Evolutionary conservation across 208 protist genomes (phyloP).

Genomic region (Leishmania gerbilli): DNA sequence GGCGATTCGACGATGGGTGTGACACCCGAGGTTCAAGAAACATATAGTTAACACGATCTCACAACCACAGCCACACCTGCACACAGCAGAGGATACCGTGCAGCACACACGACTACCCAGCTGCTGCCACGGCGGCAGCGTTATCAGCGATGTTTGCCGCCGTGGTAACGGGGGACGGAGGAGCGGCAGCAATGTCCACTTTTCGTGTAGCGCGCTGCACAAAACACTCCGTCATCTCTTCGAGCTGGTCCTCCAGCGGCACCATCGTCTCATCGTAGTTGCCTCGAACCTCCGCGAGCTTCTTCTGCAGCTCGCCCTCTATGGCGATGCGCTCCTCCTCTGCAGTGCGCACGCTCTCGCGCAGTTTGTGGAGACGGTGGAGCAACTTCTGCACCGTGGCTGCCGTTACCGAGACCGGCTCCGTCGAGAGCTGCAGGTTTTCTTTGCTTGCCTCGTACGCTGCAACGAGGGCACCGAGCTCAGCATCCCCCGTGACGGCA

Average conservation of each 20-base stretch:
- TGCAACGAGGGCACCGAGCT: not conserved
- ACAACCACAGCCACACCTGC: not conserved
- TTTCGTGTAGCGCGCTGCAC: conserved; percentile 29
- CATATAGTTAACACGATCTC: not conserved
- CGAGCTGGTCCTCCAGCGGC: conserved; percentile 67
- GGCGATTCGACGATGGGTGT: not conserved
- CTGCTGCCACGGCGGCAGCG: not conserved
- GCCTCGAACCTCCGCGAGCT: conserved; percentile 49
- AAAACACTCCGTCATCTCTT: conserved; percentile 62
- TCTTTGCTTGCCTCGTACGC: conserved; percentile 26
- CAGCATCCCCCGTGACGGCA: conserved; percentile 2
- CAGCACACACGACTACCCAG: not conserved
- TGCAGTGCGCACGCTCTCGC: conserved; percentile 42
- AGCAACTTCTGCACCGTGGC: conserved; percentile 38
- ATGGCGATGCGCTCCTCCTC: conserved; percentile 39
- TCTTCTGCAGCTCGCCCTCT: conserved; percentile 33
- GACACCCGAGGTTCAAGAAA: not conserved
- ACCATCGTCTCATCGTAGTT: conserved; percentile 86
- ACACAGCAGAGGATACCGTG: not conserved
- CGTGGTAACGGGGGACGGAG: not conserved
- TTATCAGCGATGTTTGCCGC: not conserved
- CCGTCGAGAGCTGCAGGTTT: conserved; percentile 13
- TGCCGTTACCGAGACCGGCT: conserved; percentile 13
- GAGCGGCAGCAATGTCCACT: not conserved
- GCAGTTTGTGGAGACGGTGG: conserved; percentile 50